Conservation (phyloP, 495 filamentous ascomycete species). For the Parmelia sp. region DNA sequence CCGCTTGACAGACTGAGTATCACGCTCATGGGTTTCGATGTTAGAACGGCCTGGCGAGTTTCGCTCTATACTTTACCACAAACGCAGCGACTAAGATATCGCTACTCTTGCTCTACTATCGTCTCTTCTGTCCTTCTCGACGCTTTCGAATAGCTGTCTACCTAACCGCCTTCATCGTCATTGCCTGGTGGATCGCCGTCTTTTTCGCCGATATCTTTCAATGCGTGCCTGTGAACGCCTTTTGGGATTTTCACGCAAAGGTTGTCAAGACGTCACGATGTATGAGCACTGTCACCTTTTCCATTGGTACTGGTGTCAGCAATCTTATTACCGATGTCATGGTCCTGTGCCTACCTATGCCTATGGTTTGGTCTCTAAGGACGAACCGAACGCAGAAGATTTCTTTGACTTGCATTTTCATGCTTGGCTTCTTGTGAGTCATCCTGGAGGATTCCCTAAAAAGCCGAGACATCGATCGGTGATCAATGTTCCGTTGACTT, state of each 20-base stretch:
- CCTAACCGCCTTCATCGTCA: not conserved
- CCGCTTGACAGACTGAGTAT: not conserved
- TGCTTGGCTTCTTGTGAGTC: conserved; percentile 35
- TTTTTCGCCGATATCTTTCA: conserved; percentile 21
- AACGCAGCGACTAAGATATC: conserved; percentile 11
- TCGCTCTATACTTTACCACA: conserved; percentile 16
- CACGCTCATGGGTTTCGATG: not conserved
- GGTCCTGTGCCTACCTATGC: conserved; percentile 35
- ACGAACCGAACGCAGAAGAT: conserved; percentile 32
- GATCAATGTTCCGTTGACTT: not conserved
- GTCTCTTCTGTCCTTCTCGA: conserved; percentile 12
- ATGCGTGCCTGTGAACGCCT: conserved; percentile 20
- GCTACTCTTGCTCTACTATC: conserved; percentile 17
- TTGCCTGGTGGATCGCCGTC: conserved; percentile 15
- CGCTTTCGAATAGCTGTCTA: conserved; percentile 15
- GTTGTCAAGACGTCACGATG: conserved; percentile 14
- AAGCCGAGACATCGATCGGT: not conserved
- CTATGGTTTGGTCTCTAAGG: conserved; percentile 32
- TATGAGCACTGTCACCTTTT: conserved; percentile 16
- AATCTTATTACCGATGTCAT: conserved; percentile 34
- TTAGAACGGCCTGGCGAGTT: conserved; percentile 6
- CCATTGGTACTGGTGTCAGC: conserved; percentile 18
- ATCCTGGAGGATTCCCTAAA: not conserved
- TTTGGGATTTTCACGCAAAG: conserved; percentile 10
- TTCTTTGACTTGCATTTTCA: conserved; percentile 30